A percentile compares a stretch with the other conserved stretches of the same genome.
Evolutionary conservation across 2,329 filamentous ascomycete species (phyloP).

Genomic region (Herpotrichia juniperi): DNA sequence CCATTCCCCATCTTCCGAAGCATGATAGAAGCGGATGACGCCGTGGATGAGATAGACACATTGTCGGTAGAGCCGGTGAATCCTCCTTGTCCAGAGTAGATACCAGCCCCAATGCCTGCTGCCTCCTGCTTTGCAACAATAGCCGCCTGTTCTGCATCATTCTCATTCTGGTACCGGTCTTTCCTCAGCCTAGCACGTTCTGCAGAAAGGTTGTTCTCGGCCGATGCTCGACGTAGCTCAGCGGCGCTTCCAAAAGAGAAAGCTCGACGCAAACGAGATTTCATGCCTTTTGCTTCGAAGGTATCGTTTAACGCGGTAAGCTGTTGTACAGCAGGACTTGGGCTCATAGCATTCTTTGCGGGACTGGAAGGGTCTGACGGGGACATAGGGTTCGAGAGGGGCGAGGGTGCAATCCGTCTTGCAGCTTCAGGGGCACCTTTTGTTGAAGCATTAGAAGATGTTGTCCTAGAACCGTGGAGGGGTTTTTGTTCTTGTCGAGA

Average conservation of each 20-base stretch:
- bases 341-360: constrained; percentile 19
- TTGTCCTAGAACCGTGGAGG: constrained; percentile 14
- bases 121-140: constrained; percentile 94
- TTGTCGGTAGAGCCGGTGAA: constrained; percentile 95
- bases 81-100: constrained; percentile 85
- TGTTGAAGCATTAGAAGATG: constrained; percentile 31
- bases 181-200: constrained; percentile 63
- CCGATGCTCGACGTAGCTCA: constrained; percentile 79
- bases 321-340: constrained; percentile 80
- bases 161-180: constrained; percentile 60
- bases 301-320: constrained; percentile 87
- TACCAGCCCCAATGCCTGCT: constrained; percentile 87
- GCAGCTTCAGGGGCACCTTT: constrained; percentile 47
- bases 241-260: constrained; percentile 97
- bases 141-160: constrained; percentile 86
- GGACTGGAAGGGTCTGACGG: constrained; percentile 37
- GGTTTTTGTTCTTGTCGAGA: constrained; percentile 29
- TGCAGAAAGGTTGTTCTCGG: constrained; percentile 61
- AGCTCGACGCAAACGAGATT: constrained; percentile 84
- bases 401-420: constrained; percentile 54
- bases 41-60: constrained; percentile 86
- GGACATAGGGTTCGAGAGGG: constrained; percentile 53
- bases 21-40: constrained; percentile 90
- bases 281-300: constrained; percentile 77
- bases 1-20: constrained; percentile 98